Conservation (phyloP, 148 eudicot genomes). For the Chenopodium formosanum region DNA sequence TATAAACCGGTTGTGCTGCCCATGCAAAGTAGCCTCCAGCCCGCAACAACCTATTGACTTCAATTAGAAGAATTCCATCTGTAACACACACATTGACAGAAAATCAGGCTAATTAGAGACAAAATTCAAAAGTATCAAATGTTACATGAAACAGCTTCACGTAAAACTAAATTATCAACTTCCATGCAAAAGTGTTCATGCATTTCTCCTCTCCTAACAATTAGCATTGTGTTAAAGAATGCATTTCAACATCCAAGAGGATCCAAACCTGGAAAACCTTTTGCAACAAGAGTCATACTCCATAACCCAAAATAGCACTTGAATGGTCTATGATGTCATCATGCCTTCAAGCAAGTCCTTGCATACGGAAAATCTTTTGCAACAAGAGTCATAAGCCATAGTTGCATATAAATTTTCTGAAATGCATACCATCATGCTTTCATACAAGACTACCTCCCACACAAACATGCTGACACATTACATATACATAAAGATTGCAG, state of each 20-base stretch:
- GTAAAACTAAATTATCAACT: not conserved
- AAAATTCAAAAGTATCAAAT: not conserved
- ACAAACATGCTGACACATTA: not conserved
- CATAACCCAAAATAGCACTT: not conserved
- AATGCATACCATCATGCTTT: not conserved
- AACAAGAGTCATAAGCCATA: not conserved
- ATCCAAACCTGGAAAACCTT: not conserved
- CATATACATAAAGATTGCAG: not conserved
- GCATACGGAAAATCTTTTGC: not conserved
- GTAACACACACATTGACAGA: conserved; percentile 22
- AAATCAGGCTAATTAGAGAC: conserved; percentile 2
- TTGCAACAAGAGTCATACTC: not conserved
- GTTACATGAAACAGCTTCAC: not conserved
- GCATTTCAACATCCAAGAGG: not conserved
- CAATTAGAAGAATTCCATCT: conserved; percentile 96
- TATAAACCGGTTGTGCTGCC: conserved; percentile 99
- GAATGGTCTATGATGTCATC: not conserved
- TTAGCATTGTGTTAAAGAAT: not conserved
- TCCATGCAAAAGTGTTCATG: not conserved
- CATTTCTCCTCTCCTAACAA: not conserved
- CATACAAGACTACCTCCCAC: not conserved
- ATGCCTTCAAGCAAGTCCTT: not conserved
- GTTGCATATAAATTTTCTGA: not conserved
- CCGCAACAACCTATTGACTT: conserved; percentile 88
- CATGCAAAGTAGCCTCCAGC: conserved; percentile 97